These are phyloP conservation scores for Pythium dissotocum DNA, from an alignment of 352 stramenopile species.

Conservation along the genomic window DNA sequence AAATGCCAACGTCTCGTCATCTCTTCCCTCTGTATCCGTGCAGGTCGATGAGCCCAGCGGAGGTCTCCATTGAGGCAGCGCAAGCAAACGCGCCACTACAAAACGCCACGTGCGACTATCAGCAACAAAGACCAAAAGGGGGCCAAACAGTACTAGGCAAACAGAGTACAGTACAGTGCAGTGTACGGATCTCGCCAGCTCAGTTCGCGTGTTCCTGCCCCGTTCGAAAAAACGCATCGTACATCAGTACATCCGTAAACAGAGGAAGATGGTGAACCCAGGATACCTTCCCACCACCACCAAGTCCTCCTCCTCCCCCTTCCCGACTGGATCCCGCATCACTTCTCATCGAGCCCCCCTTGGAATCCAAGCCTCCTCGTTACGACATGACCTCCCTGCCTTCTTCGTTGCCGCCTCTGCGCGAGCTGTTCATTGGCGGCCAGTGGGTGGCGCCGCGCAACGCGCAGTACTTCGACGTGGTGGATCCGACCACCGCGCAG, in stretches of 20 bases:
- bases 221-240: not conserved
- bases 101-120: too few species aligned
- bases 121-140: too few species aligned
- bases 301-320: not conserved
- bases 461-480: conserved; percentile 54
- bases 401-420: conserved; percentile 37
- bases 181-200: too few species aligned
- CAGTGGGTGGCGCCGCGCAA: conserved; percentile 47
- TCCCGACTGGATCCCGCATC: too few species aligned
- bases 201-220: too few species aligned
- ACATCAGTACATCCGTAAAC: not conserved
- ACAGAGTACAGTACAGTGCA: too few species aligned
- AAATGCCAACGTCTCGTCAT: too few species aligned
- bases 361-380: not conserved
- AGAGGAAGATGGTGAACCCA: not conserved
- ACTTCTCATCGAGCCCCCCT: not conserved
- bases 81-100: too few species aligned
- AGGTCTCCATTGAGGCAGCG: too few species aligned
- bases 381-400: conserved; percentile 2
- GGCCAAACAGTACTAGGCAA: too few species aligned
- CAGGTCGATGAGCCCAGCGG: too few species aligned
- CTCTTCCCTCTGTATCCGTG: too few species aligned
- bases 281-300: not conserved
- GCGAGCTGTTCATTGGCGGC: conserved; percentile 65
- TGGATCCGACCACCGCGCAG: conserved; percentile 55